Evolutionary conservation across 495 filamentous ascomycete genomes (phyloP).

Genomic region (Hypoxylon subgilvum): DNA sequence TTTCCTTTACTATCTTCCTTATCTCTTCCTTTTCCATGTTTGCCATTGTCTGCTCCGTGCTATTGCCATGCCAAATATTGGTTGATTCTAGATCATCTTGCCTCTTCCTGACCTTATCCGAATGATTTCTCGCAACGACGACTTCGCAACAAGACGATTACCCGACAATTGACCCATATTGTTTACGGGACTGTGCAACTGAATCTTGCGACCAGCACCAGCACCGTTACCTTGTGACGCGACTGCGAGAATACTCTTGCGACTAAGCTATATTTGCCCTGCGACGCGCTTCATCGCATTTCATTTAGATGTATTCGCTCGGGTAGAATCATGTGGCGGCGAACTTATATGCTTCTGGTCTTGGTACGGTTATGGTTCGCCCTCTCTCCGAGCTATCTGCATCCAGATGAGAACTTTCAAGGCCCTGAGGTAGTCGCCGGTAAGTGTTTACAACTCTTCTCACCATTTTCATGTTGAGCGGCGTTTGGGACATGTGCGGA

Average conservation of each 20-base stretch:
- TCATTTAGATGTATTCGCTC: slow-evolving; percentile 24
- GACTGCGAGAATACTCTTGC: neutral
- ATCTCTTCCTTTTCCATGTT: too few species aligned
- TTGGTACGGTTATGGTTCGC: slow-evolving; percentile 92
- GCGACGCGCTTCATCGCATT: slow-evolving; percentile 7
- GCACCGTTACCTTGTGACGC: neutral
- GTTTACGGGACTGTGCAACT: neutral
- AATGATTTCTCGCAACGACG: slow-evolving; percentile 5
- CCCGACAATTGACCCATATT: too few species aligned
- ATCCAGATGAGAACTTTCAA: slow-evolving; percentile 98
- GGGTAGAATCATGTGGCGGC: slow-evolving; percentile 77
- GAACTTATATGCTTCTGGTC: slow-evolving; percentile 82
- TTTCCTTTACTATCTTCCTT: slow-evolving; percentile 5
- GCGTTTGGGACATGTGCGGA: neutral
- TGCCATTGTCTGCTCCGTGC: neutral
- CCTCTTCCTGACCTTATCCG: neutral
- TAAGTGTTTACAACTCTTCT: slow-evolving; percentile 51
- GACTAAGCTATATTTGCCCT: neutral
- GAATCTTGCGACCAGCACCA: too few species aligned
- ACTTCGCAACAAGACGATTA: neutral
- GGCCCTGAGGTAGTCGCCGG: slow-evolving; percentile 96
- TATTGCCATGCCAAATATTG: slow-evolving; percentile 5
- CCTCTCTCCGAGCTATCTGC: slow-evolving; percentile 91
- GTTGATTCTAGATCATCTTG: neutral
- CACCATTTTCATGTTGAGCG: neutral